Base-by-base conservation (phyloP, 2,329 filamentous ascomycete genomes). In the Ploettnerulaceae sp. region DNA sequence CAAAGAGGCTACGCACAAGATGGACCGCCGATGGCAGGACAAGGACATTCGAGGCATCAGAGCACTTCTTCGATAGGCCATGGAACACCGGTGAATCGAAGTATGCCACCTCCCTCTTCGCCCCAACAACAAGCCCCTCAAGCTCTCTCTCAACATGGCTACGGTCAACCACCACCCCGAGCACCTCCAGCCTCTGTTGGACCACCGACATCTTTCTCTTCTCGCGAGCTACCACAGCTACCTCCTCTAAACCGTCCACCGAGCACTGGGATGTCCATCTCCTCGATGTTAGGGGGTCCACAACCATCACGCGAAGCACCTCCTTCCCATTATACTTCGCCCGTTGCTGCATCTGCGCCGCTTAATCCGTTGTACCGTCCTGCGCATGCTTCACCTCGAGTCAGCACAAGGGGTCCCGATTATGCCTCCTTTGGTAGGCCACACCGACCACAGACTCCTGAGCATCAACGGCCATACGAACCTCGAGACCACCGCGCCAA, bases 401-500 rank as follows among this genome's bases (percentile, higher is more conserved):
- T 56, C 18, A 54, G 28, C 17, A 51, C 72, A 20, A 67, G 73
- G 2, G 69, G 73, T 0, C 66, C 77, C 50, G 82, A 86, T 14
- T 84, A 84, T 55, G 70, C 69, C 41, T 72, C 75, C 4, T 84
- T 77, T 62, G 74, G 82, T 52, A 74, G 84, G 50, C 84, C 84
- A n/a, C n/a, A n/a, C n/a, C n/a, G n/a, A n/a, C n/a, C n/a, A 2
- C 81, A 86, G 48, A 89, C 84, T 0, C 85, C 85, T n/a, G 84
- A 89, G 34, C 80, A 82, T 51, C 71, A 74, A 36, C 73, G 77
- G 57, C 68, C 69, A 45, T 78, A 79, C 67, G 71, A 80, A 64
- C 54, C 47, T 37, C 60, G 45, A 58, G 69, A 55, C 63, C 66
- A 56, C 61, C 61, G 53, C 71, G 51, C 68, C 18, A 64, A 60